Evolutionary conservation across 2,329 filamentous ascomycete genomes (phyloP).

Genomic region (Nemania bipapillata): DNA sequence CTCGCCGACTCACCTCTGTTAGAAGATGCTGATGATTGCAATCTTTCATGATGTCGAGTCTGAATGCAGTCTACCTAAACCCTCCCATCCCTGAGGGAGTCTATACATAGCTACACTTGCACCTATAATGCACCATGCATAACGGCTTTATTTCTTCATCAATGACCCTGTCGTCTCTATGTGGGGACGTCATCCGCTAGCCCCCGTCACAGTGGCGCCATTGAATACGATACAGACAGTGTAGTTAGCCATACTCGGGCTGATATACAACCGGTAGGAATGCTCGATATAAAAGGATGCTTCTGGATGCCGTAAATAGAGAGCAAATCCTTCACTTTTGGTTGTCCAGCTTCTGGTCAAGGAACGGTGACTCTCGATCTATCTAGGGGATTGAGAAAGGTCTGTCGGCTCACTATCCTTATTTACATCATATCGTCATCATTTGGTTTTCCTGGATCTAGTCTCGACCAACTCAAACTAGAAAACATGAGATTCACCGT

Average conservation of each 20-base stretch:
- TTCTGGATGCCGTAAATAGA: not conserved
- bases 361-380: not conserved
- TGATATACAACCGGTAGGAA: not conserved
- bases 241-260: not conserved
- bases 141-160: slow-evolving; percentile 8
- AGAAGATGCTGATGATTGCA: not conserved
- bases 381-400: not conserved
- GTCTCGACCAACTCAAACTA: not conserved
- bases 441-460: not conserved
- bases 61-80: not conserved
- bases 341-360: not conserved
- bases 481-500: slow-evolving; percentile 14
- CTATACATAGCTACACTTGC: no score
- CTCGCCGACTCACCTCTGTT: not conserved
- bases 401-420: not conserved
- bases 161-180: slow-evolving; percentile 1
- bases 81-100: not conserved
- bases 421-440: not conserved
- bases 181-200: not conserved
- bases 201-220: slow-evolving; percentile 9
- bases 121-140: not conserved
- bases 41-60: not conserved
- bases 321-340: not conserved
- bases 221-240: not conserved
- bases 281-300: not conserved